Base-by-base conservation (phyloP, 2,329 filamentous ascomycete genomes). In the Diaporthe citri region DNA sequence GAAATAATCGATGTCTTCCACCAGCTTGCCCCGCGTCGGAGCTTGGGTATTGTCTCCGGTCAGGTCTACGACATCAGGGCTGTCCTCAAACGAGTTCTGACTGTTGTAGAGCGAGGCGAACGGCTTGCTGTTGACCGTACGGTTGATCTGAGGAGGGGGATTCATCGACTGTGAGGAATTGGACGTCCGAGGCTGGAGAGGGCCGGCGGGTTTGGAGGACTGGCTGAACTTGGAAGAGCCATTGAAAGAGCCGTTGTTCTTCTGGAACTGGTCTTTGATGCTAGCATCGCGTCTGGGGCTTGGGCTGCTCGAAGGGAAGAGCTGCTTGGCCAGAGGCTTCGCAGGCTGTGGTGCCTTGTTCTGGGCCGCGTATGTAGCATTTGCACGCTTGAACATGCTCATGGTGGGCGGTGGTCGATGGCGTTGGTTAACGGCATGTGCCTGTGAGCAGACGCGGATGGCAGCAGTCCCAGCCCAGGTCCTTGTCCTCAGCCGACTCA, bases 271-370 rank as follows among this genome's bases (percentile, higher is more conserved):
- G 62, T 89, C 86, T 73, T 87, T 82, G 77, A 92, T 89, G 75
- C 87, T 88, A 52, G 83, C 82, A 80, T 86, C 84, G 8, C 81
- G 83, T 22, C 81, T 79, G 36, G 84, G 80, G 57, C 81, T 83
- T 17, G 89, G 88, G 78, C 87, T 91, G 81, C 88, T 91, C 1
- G 90, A 91, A 5, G 89, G 87, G 77, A 92, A 90, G 22, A 89
- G 83, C 74, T 89, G 86, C 80, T 91, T 90, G 6, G 85, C 82
- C 57, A 89, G 80, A 64, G 81, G 78, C 13, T 57, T 75, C n/a
- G 71, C 71, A n/a, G 81, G 80, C 31, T 80, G 73, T 22, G 64
- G 71, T 34, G 59, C 43, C 57, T 75, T 79, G 8, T 82, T 79
- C 73, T 82, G 83, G 75, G 85, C 84, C 82, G 85, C 80, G 77